These are phyloP conservation scores for Pseudotsuga menziesii DNA, from an alignment of 75 land plant genomes.

Conservation along the genomic window DNA sequence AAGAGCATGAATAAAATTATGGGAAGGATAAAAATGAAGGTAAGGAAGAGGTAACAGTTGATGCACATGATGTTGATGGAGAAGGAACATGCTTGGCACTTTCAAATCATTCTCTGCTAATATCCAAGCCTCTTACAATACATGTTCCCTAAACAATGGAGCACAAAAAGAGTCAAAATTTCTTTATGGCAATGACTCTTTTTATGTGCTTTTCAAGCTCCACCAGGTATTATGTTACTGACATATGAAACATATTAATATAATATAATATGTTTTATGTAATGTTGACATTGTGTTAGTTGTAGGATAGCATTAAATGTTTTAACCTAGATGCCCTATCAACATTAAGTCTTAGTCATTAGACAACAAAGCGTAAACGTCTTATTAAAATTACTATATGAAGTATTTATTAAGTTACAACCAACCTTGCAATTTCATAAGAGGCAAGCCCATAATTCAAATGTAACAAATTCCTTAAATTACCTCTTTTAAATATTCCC, in stretches of 20 bases:
- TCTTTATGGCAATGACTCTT: slow-evolving; percentile 85
- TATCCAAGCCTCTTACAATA: slow-evolving; percentile 73
- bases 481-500: not conserved
- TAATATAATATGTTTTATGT: not conserved
- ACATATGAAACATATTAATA: not conserved
- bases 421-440: too few relatives aligned
- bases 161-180: slow-evolving; percentile 36
- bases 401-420: too few relatives aligned
- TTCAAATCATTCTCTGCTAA: slow-evolving; percentile 44
- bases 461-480: too few relatives aligned
- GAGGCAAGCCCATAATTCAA: too few relatives aligned
- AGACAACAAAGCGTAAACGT: too few relatives aligned
- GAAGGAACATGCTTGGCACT: slow-evolving; percentile 51
- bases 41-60: slow-evolving; percentile 77
- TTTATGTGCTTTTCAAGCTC: slow-evolving; percentile 86
- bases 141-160: slow-evolving; percentile 36
- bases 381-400: too few relatives aligned
- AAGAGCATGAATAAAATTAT: slow-evolving; percentile 55
- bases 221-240: slow-evolving; percentile 47
- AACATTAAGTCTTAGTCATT: too few relatives aligned
- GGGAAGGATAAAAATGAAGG: slow-evolving; percentile 87
- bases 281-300: too few relatives aligned
- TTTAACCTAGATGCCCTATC: too few relatives aligned
- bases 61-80: slow-evolving; percentile 76
- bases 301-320: too few relatives aligned